A percentile compares a stretch with the other conserved stretches of the same genome.
phyloP scores from a whole-genome alignment of 805 yeast species.

The Cyberlindnera veronae region DNA sequence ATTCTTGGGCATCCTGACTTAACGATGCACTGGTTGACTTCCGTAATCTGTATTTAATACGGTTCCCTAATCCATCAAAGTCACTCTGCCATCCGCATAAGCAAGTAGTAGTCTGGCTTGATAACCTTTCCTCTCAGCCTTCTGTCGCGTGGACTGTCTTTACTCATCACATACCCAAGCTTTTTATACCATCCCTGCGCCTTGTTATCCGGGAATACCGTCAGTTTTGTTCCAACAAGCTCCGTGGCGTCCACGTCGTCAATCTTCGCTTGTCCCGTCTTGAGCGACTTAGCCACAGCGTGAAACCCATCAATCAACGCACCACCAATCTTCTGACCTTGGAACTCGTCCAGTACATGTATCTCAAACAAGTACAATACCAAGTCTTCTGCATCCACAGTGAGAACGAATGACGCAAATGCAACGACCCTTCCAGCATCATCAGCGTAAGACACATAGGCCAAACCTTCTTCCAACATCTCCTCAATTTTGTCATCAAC shows the following conservation, averaged over 20 bases:
- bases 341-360: constrained; percentile 39
- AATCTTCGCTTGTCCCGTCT: neutral
- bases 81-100: too few species aligned
- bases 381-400: constrained; percentile 35
- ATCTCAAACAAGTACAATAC: constrained; percentile 56
- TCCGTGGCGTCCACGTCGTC: constrained; percentile 4
- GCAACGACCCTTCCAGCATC: constrained; percentile 29
- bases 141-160: constrained; percentile 44
- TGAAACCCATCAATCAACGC: constrained; percentile 37
- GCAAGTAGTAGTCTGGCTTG: constrained; percentile 44
- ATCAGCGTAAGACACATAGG: constrained; percentile 13
- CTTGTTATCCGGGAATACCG: constrained; percentile 48
- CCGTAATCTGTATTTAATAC: too few species aligned
- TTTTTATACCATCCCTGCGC: constrained; percentile 44
- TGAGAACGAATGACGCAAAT: constrained; percentile 46
- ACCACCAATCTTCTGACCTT: constrained; percentile 38
- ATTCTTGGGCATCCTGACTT: too few species aligned
- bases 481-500: constrained; percentile 40
- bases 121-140: constrained; percentile 37
- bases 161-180: constrained; percentile 36
- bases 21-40: too few species aligned
- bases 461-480: constrained; percentile 31
- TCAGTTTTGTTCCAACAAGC: constrained; percentile 31
- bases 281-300: constrained; percentile 23
- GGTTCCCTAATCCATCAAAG: too few species aligned